These are phyloP conservation scores for Fusarium piperis DNA, from an alignment of 2,329 filamentous ascomycete genomes.

Conservation along the genomic window DNA sequence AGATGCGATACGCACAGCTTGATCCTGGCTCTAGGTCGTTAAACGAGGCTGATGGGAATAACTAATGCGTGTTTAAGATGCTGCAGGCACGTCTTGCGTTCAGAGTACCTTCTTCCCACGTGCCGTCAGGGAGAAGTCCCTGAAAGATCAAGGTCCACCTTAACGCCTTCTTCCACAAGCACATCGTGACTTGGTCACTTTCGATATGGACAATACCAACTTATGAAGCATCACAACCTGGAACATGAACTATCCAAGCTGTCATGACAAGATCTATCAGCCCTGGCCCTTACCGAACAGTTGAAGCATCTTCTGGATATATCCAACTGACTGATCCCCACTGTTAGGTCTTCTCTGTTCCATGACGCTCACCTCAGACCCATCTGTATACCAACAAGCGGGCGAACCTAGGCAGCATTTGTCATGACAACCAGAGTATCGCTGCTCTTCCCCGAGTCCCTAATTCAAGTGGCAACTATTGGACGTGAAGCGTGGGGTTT, in stretches of 20 bases:
- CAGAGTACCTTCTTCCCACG: not conserved
- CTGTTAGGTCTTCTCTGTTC: not conserved
- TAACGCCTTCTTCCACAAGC: not conserved
- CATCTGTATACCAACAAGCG: not conserved
- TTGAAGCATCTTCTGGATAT: not conserved
- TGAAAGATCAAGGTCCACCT: not conserved
- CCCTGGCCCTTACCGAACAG: not conserved
- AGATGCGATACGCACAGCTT: not conserved
- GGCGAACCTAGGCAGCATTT: not conserved
- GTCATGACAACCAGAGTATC: not conserved
- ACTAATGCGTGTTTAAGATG: not conserved
- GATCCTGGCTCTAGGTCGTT: not conserved
- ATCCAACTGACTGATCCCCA: not conserved
- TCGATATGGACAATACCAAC: not conserved
- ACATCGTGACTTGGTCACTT: not conserved
- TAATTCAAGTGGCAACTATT: not conserved
- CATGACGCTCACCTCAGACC: not conserved
- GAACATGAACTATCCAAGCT: not conserved
- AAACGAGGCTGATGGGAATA: not conserved
- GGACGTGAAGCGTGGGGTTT: conserved; percentile 17
- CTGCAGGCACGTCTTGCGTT: not conserved
- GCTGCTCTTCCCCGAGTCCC: not conserved
- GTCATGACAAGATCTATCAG: not conserved
- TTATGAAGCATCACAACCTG: not conserved
- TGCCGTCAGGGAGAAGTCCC: not conserved